Conservation (phyloP, 257 asterid species). For the Cinchona pubescens region DNA sequence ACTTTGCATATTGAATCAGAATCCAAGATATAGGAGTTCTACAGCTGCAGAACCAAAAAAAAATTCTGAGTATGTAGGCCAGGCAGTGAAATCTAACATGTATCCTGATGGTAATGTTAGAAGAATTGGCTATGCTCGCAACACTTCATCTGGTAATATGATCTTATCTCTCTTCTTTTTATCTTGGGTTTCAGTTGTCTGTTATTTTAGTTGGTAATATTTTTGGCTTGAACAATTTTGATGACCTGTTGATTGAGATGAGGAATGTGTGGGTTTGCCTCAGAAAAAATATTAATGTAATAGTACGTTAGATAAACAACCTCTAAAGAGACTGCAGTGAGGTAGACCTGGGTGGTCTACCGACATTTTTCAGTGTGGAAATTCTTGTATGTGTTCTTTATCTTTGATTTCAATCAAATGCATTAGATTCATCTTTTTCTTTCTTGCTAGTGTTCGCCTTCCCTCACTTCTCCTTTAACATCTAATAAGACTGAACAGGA, state of each 20-base stretch:
- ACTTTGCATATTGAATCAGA: constrained; percentile 46
- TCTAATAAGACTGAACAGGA: background rate
- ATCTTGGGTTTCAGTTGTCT: background rate
- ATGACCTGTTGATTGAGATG: background rate
- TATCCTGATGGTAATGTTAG: constrained; percentile 53
- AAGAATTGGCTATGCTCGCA: constrained; percentile 52
- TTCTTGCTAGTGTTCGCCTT: background rate
- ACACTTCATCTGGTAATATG: constrained; percentile 54
- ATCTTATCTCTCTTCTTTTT: constrained; percentile 12
- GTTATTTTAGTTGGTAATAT: background rate
- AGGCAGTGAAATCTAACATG: constrained; percentile 38
- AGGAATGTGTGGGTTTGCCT: background rate
- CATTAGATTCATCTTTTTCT: background rate
- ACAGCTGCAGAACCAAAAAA: constrained; percentile 51
- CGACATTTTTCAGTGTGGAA: background rate
- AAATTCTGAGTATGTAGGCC: constrained; percentile 32
- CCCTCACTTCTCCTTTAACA: background rate
- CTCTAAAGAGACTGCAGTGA: too few species aligned
- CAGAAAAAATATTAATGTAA: too few species aligned
- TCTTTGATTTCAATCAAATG: background rate
- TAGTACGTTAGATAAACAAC: too few species aligned
- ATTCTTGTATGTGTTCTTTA: background rate
- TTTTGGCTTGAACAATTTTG: background rate
- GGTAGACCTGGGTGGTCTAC: too few species aligned
- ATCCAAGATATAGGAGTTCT: constrained; percentile 37